phyloP scores from a whole-genome alignment of 352 stramenopile species.

The Phytophthora vignae region DNA sequence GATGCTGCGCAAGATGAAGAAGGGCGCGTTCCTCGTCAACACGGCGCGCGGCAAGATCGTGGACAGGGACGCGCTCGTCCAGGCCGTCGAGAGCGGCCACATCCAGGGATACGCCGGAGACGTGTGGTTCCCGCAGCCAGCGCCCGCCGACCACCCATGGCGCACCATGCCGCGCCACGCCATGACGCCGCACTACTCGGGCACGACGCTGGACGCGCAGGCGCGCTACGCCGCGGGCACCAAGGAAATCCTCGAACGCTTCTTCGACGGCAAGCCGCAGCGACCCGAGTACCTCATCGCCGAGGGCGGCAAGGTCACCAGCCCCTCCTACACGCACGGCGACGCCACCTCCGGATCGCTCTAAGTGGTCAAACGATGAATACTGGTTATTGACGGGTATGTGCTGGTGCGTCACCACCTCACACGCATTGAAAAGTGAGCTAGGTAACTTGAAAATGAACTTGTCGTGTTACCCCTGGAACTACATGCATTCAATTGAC shows the following conservation, averaged over 20 bases:
- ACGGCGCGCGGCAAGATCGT: conserved; percentile 85
- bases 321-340: conserved; percentile 44
- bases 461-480: too few relatives aligned
- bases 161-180: conserved; percentile 47
- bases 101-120: conserved; percentile 64
- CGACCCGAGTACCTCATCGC: conserved; percentile 54
- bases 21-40: conserved; percentile 80
- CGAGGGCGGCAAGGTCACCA: conserved; percentile 46
- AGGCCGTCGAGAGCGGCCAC: conserved; percentile 41
- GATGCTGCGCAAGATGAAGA: conserved; percentile 72
- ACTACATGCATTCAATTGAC: too few relatives aligned
- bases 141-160: conserved; percentile 65
- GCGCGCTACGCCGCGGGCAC: conserved; percentile 43
- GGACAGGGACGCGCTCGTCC: conserved; percentile 58
- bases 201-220: conserved; percentile 52
- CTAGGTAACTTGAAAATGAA: too few relatives aligned
- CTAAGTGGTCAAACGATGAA: conserved; percentile 3
- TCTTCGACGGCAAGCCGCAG: conserved; percentile 49
- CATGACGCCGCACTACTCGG: conserved; percentile 61
- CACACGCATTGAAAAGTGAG: too few relatives aligned
- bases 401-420: too few relatives aligned
- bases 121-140: conserved; percentile 83
- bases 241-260: conserved; percentile 54
- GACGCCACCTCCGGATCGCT: conserved; percentile 38
- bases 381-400: too few relatives aligned